A percentile compares a stretch with the other conserved stretches of the same genome.
Conservation (phyloP, 2,329 filamentous ascomycete species). For the Claviceps paspali region DNA sequence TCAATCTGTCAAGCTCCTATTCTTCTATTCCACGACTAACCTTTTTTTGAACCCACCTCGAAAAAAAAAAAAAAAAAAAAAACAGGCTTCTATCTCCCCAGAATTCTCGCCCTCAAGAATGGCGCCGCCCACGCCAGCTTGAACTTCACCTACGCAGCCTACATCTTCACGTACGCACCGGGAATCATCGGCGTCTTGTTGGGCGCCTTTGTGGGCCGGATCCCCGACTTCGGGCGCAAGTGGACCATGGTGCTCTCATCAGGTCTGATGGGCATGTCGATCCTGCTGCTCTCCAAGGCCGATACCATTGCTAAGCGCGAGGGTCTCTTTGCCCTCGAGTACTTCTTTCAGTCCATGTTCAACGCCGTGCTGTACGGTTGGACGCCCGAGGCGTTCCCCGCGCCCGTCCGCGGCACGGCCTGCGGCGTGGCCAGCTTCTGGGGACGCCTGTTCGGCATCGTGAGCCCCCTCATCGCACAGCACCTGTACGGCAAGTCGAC, state of each 20-base stretch:
- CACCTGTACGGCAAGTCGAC: constrained; percentile 19
- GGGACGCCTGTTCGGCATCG: constrained; percentile 41
- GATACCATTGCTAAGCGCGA: constrained; percentile 21
- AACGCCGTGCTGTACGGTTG: constrained; percentile 24
- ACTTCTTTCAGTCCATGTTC: constrained; percentile 28
- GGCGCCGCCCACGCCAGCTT: constrained; percentile 27
- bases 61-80: too few relatives aligned
- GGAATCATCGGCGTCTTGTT: constrained; percentile 35
- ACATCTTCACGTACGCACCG: constrained; percentile 38
- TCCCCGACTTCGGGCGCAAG: constrained; percentile 24
- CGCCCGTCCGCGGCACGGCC: constrained; percentile 37
- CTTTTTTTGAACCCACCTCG: too few relatives aligned
- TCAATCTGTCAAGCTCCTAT: too few relatives aligned
- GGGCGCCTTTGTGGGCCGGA: constrained; percentile 24
- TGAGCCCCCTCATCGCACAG: constrained; percentile 40
- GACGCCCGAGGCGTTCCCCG: constrained; percentile 43
- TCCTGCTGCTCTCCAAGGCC: constrained; percentile 29
- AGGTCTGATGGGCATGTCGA: constrained; percentile 28
- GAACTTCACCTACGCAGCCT: constrained; percentile 32
- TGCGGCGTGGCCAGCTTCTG: constrained; percentile 43
- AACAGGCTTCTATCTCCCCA: constrained; percentile 29
- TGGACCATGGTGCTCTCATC: constrained; percentile 30
- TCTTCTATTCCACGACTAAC: too few relatives aligned
- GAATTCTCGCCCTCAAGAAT: constrained; percentile 36
- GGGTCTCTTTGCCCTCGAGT: constrained; percentile 26